Evolutionary conservation across 306 rosid genomes (phyloP).

Genomic region (Neltuma alba): DNA sequence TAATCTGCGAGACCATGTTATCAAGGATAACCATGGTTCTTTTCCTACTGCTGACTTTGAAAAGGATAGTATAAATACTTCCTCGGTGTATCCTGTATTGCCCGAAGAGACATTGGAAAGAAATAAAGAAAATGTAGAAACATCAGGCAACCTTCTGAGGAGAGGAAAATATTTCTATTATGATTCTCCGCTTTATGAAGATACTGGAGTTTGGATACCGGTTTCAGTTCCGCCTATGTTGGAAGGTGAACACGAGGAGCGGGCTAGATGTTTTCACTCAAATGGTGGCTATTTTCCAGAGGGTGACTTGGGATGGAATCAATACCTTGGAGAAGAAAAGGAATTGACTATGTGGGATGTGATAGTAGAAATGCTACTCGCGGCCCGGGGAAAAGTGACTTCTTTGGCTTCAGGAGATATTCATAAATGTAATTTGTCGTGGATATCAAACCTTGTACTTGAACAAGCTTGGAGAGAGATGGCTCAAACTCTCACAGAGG

Average conservation of each 20-base stretch:
- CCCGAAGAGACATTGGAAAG: slow-evolving; percentile 38
- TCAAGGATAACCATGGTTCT: slow-evolving; percentile 33
- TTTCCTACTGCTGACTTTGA: slow-evolving; percentile 27
- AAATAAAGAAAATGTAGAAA: slow-evolving; percentile 35
- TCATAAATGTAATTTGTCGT: slow-evolving; percentile 47
- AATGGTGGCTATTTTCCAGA: slow-evolving; percentile 93
- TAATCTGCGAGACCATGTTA: slow-evolving; percentile 29
- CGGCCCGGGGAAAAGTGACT: slow-evolving; percentile 77
- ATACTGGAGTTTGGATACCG: slow-evolving; percentile 97
- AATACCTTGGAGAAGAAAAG: slow-evolving; percentile 72
- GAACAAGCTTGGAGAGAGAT: slow-evolving; percentile 96
- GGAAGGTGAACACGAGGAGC: slow-evolving; percentile 74
- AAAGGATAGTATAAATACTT: slow-evolving; percentile 26
- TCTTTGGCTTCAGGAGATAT: slow-evolving; percentile 72
- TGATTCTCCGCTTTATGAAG: slow-evolving; percentile 73
- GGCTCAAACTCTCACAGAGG: slow-evolving; percentile 88
- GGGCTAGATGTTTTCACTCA: slow-evolving; percentile 64
- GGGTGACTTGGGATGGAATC: slow-evolving; percentile 81
- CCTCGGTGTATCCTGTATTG: slow-evolving; percentile 45
- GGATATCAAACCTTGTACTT: slow-evolving; percentile 70
- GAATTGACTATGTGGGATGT: slow-evolving; percentile 99
- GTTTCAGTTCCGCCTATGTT: slow-evolving; percentile 97
- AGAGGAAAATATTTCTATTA: slow-evolving; percentile 71
- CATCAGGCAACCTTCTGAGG: slow-evolving; percentile 41
- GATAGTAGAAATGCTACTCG: slow-evolving; percentile 83